These are phyloP conservation scores for Fonsecaea pedrosoi DNA, from an alignment of 2,329 filamentous ascomycete species.

Conservation along the genomic window DNA sequence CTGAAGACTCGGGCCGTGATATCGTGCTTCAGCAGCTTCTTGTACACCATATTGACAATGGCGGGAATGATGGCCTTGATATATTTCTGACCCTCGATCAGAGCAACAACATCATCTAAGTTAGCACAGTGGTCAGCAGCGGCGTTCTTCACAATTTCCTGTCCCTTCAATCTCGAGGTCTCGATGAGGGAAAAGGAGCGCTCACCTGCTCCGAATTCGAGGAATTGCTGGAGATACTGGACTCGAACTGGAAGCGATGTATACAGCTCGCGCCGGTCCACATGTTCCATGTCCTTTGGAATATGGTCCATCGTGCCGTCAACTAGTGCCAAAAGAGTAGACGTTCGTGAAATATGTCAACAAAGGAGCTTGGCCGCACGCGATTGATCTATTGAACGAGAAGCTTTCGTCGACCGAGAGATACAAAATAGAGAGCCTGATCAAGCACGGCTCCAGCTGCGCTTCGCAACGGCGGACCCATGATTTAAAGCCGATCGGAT, in stretches of 20 bases:
- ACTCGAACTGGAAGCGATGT: conserved; percentile 59
- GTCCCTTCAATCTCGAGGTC: background rate
- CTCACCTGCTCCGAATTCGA: conserved; percentile 75
- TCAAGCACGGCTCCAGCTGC: background rate
- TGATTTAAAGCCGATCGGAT: background rate
- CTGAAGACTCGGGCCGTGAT: conserved; percentile 81
- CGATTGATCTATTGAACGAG: background rate
- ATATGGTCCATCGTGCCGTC: conserved; percentile 25
- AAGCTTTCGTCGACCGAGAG: background rate
- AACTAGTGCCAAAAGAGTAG: background rate
- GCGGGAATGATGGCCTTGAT: conserved; percentile 82
- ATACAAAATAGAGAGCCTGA: background rate
- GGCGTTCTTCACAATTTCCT: background rate
- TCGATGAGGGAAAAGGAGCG: background rate
- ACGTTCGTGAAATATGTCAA: background rate
- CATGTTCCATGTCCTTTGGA: conserved; percentile 35
- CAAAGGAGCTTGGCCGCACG: background rate
- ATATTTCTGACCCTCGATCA: conserved; percentile 73
- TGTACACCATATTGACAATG: conserved; percentile 83
- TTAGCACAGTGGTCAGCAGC: background rate
- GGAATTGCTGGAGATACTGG: conserved; percentile 75
- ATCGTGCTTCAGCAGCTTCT: conserved; percentile 79
- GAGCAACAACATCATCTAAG: conserved; percentile 73
- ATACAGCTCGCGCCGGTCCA: conserved; percentile 33
- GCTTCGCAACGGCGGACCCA: background rate